Evolutionary conservation across 2,329 filamentous ascomycete species (phyloP).

Genomic region (Calonectria hongkongensis): DNA sequence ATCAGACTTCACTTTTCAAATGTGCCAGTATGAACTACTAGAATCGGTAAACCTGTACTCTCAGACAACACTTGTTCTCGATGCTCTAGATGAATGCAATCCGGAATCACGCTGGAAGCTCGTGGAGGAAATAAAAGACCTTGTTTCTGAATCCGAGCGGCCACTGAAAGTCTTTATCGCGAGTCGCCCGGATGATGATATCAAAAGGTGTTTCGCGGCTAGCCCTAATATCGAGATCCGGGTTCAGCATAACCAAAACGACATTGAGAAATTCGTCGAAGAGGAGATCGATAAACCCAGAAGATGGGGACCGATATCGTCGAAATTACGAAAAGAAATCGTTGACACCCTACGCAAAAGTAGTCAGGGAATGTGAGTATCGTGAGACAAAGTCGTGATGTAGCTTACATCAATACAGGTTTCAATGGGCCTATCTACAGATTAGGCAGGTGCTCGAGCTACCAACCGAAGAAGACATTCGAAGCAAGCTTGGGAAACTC

Average conservation of each 20-base stretch:
- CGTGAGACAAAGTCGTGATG: no score
- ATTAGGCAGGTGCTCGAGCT: conserved; percentile 17
- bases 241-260: conserved; percentile 9
- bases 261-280: conserved; percentile 23
- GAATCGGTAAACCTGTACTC: conserved; percentile 3
- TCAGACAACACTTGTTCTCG: conserved; percentile 3
- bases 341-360: not conserved
- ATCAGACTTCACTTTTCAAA: not conserved
- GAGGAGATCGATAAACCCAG: conserved; percentile 1
- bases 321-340: not conserved
- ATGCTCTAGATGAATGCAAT: conserved; percentile 27
- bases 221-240: not conserved
- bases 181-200: conserved; percentile 3
- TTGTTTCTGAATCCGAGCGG: not conserved
- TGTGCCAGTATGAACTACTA: not conserved
- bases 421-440: conserved; percentile 25
- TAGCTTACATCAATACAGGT: not conserved
- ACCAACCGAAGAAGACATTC: conserved; percentile 8
- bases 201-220: not conserved
- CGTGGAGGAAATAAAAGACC: not conserved
- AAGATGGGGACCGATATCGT: not conserved
- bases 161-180: conserved; percentile 15
- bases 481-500: conserved; percentile 4
- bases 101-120: not conserved
- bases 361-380: conserved; percentile 20